Evolutionary conservation across 768 basidiomycete genomes (phyloP), one percentile per base, ranked within the genome.

Genomic region (Leccinum ochraceum): DNA sequence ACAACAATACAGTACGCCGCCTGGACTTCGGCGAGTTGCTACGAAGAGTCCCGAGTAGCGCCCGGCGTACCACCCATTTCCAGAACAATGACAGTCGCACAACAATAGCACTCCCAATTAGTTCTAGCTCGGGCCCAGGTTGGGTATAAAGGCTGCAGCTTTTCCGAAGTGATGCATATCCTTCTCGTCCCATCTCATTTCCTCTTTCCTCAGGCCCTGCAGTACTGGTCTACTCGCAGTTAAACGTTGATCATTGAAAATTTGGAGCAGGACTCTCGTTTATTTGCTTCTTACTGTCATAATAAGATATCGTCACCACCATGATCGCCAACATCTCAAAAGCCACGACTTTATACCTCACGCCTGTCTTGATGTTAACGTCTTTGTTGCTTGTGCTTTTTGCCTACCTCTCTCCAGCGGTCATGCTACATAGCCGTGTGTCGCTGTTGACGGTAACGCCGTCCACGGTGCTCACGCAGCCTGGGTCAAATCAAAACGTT

Each of bases 301-400:
- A 55, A 39, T 50, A 59, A 37, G 61, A 53, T 37, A 20, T 59
- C 48, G 9, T 50, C 30, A 20, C 30, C 13, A 54, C 37, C 52
- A 93, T 92, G 91, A 85, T 92, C 67, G 77, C 85, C 61, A 82
- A 83, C 64, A 79, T 90, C 46, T 87, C 89, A 14, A 90, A 86
- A 79, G 81, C 83, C 58, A 77, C 84, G 64, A 86, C 82, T 56
- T 77, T 89, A 56, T 90, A 87, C 69, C 79, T 92, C 55, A 80
- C 89, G 2, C 88, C 89, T 24, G 24, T 89, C 5, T 75, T 92
- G 53, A 80, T 84, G 61, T 75, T 92, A 48, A 84, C 89, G 5
- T 82, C 89, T 10, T 75, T 88, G 53, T 65, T 92, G 36, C 83
- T 93, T 46, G 77, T 84, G 4, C 69, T 90, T 2, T 83, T 93